These are phyloP conservation scores for Vicia villosa DNA, from an alignment of 306 rosid genomes.

Conservation along the genomic window DNA sequence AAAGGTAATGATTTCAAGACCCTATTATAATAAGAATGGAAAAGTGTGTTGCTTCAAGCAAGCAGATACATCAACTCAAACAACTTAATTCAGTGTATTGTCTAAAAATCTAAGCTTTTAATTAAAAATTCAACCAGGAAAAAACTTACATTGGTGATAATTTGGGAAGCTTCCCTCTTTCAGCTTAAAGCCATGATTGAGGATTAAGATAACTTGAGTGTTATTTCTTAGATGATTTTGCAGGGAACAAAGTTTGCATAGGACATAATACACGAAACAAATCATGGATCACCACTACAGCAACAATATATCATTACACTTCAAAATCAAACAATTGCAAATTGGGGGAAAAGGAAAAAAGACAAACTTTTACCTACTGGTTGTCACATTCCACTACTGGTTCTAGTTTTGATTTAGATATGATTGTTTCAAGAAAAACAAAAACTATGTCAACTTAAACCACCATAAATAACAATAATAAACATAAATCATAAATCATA, in stretches of 20 bases:
- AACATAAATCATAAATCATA: no score
- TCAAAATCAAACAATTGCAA: conserved; percentile 39
- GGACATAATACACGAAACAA: conserved; percentile 68
- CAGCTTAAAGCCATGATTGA: conserved; percentile 95
- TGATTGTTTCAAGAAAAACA: no score
- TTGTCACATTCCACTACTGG: conserved; percentile 48
- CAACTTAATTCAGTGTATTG: conserved; percentile 34
- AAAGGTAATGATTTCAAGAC: no score
- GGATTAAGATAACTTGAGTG: conserved; percentile 80
- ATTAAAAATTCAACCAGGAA: conserved; percentile 1
- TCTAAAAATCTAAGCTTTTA: neutral
- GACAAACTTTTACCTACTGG: conserved; percentile 23
- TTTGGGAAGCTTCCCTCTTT: conserved; percentile 83
- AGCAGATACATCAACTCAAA: conserved; percentile 21
- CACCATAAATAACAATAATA: no score
- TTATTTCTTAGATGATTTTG: conserved; percentile 71
- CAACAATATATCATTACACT: conserved; percentile 51
- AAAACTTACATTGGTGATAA: conserved; percentile 73
- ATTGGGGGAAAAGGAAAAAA: conserved; percentile 21
- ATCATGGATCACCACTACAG: conserved; percentile 86
- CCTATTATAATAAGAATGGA: no score
- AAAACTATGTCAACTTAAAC: no score
- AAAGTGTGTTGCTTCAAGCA: no score
- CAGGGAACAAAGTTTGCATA: conserved; percentile 81
- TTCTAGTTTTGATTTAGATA: no score